A percentile compares a stretch with the other conserved stretches of the same genome.
phyloP scores from a whole-genome alignment of 768 basidiomycete species.

The Suillus lakei region DNA sequence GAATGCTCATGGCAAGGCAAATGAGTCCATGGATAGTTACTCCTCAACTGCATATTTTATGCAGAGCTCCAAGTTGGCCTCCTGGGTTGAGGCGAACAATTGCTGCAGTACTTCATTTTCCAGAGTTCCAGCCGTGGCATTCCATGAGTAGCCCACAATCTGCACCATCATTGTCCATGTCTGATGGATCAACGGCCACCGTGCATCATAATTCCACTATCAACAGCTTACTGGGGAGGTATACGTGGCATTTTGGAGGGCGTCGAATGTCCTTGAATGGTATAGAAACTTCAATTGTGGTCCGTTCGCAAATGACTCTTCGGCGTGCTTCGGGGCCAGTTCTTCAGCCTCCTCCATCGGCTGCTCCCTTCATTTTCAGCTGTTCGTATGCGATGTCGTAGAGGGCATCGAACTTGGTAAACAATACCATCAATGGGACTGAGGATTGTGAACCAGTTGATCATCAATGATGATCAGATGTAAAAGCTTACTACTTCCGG shows the following conservation, averaged over 20 bases:
- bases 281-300: not conserved
- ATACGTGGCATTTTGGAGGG: too few species aligned
- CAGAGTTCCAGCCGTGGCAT: slow-evolving; percentile 26
- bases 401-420: slow-evolving; percentile 43
- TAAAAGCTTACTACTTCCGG: slow-evolving; percentile 11
- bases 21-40: too few species aligned
- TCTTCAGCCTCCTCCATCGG: slow-evolving; percentile 14
- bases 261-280: not conserved
- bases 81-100: slow-evolving; percentile 29
- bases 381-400: slow-evolving; percentile 22
- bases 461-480: not conserved
- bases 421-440: slow-evolving; percentile 45
- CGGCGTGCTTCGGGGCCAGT: slow-evolving; percentile 20
- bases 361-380: slow-evolving; percentile 16
- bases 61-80: slow-evolving; percentile 29
- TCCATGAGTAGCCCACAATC: slow-evolving; percentile 19
- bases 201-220: too few species aligned
- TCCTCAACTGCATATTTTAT: too few species aligned
- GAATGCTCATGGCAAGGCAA: too few species aligned
- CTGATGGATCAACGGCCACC: too few species aligned
- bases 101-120: slow-evolving; percentile 20
- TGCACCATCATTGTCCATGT: too few species aligned
- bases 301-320: slow-evolving; percentile 3
- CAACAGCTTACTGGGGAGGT: too few species aligned
- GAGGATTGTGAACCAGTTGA: not conserved